phyloP scores from a whole-genome alignment of 768 basidiomycete species.

The Kwoniella dejecticola region DNA sequence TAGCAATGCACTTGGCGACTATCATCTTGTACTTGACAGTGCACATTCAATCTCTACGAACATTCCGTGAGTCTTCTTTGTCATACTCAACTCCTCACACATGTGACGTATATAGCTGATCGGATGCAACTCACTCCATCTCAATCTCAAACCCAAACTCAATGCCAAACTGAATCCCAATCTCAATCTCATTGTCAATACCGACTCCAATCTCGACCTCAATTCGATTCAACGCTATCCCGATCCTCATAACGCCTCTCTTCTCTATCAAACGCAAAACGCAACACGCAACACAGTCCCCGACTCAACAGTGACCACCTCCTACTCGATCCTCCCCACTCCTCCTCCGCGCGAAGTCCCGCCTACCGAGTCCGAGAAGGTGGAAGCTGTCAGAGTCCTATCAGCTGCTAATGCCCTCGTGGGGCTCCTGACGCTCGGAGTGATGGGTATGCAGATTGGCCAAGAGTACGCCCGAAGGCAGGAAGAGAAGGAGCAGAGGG shows the following conservation, averaged over 20 bases:
- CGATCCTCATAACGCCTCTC: no score
- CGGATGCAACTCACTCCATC: no score
- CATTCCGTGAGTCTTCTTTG: constrained; percentile 61
- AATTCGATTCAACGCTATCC: no score
- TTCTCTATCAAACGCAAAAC: not conserved
- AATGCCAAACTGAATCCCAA: no score
- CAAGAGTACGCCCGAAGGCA: constrained; percentile 76
- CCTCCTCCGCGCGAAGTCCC: constrained; percentile 44
- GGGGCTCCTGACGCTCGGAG: constrained; percentile 64
- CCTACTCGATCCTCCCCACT: constrained; percentile 51
- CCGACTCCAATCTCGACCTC: no score
- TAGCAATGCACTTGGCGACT: constrained; percentile 64
- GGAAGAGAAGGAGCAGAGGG: constrained; percentile 60
- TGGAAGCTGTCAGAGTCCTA: constrained; percentile 77
- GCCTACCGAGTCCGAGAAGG: constrained; percentile 63
- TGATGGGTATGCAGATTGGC: constrained; percentile 65
- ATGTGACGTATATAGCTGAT: no score
- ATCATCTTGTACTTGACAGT: constrained; percentile 81
- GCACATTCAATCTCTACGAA: constrained; percentile 73
- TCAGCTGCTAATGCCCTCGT: constrained; percentile 87
- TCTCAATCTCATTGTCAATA: no score
- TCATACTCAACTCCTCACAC: no score
- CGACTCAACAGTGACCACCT: constrained; percentile 36
- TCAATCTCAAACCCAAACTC: no score
- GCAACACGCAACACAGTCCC: constrained; percentile 36